Percentiles rank a stretch among this genome's conserved stretches.
phyloP scores from a whole-genome alignment of 352 stramenopile species.

The Globisporangium radiosum region DNA sequence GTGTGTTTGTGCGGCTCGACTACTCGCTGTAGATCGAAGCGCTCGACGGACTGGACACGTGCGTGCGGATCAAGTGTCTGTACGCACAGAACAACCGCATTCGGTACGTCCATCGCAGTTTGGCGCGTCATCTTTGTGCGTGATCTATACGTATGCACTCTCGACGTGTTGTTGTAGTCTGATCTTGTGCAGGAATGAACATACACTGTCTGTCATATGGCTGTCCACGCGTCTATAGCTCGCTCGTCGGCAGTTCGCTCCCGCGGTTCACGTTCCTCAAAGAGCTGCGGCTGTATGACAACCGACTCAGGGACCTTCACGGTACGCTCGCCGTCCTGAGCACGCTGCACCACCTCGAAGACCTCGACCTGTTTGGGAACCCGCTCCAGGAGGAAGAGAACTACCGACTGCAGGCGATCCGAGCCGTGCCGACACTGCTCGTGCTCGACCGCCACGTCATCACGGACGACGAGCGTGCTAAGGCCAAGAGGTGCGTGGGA shows the following conservation, averaged over 20 bases:
- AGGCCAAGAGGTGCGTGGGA: constrained; percentile 23
- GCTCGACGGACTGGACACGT: constrained; percentile 68
- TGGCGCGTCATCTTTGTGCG: too few relatives aligned
- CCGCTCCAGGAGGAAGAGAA: constrained; percentile 75
- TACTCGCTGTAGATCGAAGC: constrained; percentile 30
- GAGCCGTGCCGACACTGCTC: constrained; percentile 59
- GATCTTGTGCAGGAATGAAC: too few relatives aligned
- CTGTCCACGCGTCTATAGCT: constrained; percentile 13
- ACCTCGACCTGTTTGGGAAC: constrained; percentile 82
- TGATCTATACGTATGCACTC: too few relatives aligned
- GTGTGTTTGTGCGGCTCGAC: too few relatives aligned
- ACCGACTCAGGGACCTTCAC: constrained; percentile 74
- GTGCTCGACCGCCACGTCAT: constrained; percentile 79
- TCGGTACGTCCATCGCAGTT: constrained; percentile 13
- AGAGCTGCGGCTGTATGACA: constrained; percentile 71
- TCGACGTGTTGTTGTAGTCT: too few relatives aligned
- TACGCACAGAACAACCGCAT: constrained; percentile 87
- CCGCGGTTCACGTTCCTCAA: constrained; percentile 75
- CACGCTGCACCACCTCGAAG: constrained; percentile 54
- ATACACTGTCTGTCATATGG: too few relatives aligned
- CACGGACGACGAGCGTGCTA: constrained; percentile 52
- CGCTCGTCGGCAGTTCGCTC: constrained; percentile 40
- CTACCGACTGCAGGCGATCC: constrained; percentile 80
- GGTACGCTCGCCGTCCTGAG: constrained; percentile 37
- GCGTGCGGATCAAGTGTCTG: constrained; percentile 85